phyloP scores from a whole-genome alignment of 2,329 filamentous ascomycete species.

The Trichoderma polysporum region DNA sequence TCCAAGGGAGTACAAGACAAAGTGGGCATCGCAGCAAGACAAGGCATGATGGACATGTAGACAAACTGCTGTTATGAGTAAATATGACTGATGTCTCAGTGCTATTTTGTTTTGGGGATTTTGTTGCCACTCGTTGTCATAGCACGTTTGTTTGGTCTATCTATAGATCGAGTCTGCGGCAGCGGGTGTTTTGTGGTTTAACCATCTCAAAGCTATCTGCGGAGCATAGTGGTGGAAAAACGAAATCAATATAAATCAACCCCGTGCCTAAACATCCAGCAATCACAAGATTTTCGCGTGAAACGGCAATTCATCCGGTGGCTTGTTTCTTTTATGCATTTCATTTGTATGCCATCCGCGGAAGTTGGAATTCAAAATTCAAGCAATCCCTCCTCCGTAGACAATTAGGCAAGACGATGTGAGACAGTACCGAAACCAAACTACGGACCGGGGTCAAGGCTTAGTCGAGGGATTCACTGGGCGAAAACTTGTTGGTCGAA shows the following conservation, averaged over 20 bases:
- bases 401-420: background rate
- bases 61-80: background rate
- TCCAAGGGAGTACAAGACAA: slow-evolving; percentile 81
- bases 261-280: background rate
- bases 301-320: background rate
- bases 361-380: background rate
- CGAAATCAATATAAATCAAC: too few species aligned
- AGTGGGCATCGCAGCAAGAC: slow-evolving; percentile 28
- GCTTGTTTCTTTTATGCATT: background rate
- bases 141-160: background rate
- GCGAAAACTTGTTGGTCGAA: background rate
- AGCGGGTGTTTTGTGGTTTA: background rate
- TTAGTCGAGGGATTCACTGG: background rate
- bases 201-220: background rate
- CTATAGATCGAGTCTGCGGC: slow-evolving; percentile 1
- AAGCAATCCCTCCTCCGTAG: background rate
- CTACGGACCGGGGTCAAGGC: background rate
- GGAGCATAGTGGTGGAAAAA: too few species aligned
- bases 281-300: background rate
- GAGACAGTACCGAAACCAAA: background rate
- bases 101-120: background rate
- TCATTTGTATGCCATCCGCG: background rate
- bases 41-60: background rate
- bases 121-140: background rate
- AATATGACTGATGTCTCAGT: background rate